phyloP scores from a whole-genome alignment of 805 yeast genomes.

The Sungouiozyma ichnusensis region DNA sequence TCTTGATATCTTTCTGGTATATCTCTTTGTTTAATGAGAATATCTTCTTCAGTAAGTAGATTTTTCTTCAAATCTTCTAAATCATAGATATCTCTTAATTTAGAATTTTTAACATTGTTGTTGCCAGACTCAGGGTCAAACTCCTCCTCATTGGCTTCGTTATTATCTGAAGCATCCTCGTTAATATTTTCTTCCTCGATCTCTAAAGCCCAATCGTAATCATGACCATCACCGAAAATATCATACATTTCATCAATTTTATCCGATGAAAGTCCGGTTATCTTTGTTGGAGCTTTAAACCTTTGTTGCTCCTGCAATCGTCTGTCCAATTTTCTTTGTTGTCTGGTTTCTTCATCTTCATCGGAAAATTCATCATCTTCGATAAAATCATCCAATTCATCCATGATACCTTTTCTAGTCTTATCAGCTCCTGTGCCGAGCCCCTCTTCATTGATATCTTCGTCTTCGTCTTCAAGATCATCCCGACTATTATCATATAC shows the following conservation, averaged over 20 bases:
- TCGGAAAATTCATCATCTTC: constrained; percentile 95
- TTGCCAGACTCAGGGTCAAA: constrained; percentile 30
- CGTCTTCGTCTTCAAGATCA: constrained; percentile 14
- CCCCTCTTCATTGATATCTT: constrained; percentile 5
- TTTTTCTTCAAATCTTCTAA: constrained; percentile 85
- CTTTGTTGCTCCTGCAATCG: constrained; percentile 31
- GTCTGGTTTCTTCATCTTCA: constrained; percentile 48
- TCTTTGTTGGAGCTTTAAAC: constrained; percentile 45
- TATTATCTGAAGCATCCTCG: constrained; percentile 27
- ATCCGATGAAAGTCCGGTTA: constrained; percentile 68
- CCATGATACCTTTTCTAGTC: constrained; percentile 36
- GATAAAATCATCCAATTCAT: constrained; percentile 92
- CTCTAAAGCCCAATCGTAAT: constrained; percentile 96
- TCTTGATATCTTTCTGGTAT: constrained; percentile 88
- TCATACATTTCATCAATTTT: constrained; percentile 87
- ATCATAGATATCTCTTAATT: constrained; percentile 82
- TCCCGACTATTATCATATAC: constrained; percentile 14
- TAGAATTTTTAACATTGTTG: constrained; percentile 27
- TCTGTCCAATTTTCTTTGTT: constrained; percentile 29
- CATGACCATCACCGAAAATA: constrained; percentile 94
- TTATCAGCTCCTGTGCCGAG: constrained; percentile 15
- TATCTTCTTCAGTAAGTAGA: constrained; percentile 86
- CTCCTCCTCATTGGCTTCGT: constrained; percentile 14
- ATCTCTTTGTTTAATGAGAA: constrained; percentile 74
- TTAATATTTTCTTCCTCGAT: constrained; percentile 40